These are phyloP conservation scores for Pseudogymnoascus sp. DNA, from an alignment of 2,329 filamentous ascomycete genomes.

Conservation along the genomic window DNA sequence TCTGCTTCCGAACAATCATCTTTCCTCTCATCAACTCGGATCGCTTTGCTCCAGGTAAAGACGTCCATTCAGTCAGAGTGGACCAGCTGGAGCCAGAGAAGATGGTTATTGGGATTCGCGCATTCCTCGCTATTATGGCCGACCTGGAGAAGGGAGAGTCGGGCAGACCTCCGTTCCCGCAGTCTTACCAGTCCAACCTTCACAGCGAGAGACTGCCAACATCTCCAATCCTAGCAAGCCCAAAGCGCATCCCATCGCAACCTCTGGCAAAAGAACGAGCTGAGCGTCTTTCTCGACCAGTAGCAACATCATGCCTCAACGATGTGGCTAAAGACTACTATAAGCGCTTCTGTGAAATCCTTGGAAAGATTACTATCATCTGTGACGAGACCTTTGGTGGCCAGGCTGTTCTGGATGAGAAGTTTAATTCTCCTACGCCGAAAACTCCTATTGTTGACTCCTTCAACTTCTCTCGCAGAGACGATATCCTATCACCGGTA, in stretches of 20 bases:
- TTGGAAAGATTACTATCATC: constrained; percentile 91
- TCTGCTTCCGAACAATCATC: constrained; percentile 88
- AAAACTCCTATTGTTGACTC: constrained; percentile 94
- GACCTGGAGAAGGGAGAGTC: constrained; percentile 82
- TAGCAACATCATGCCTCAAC: constrained; percentile 55
- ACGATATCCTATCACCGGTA: constrained; percentile 62
- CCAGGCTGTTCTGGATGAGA: constrained; percentile 90
- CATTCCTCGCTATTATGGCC: constrained; percentile 86
- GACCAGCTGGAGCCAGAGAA: constrained; percentile 93
- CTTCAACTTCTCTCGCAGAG: constrained; percentile 80
- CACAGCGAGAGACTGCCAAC: constrained; percentile 39
- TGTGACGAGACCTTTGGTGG: constrained; percentile 97
- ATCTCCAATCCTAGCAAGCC: constrained; percentile 43
- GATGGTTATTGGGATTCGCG: constrained; percentile 93
- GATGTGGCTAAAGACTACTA: constrained; percentile 82
- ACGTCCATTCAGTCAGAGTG: constrained; percentile 67
- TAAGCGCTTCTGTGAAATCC: constrained; percentile 82
- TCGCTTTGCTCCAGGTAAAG: constrained; percentile 58
- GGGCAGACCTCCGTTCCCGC: constrained; percentile 75
- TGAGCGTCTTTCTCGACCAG: constrained; percentile 60
- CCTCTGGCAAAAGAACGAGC: constrained; percentile 37
- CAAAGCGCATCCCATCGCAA: constrained; percentile 18
- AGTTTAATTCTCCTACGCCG: constrained; percentile 77
- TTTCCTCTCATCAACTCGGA: constrained; percentile 93
- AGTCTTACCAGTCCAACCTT: constrained; percentile 44